Base-by-base conservation (phyloP, 2,329 filamentous ascomycete genomes). In the Capronia epimyces region DNA sequence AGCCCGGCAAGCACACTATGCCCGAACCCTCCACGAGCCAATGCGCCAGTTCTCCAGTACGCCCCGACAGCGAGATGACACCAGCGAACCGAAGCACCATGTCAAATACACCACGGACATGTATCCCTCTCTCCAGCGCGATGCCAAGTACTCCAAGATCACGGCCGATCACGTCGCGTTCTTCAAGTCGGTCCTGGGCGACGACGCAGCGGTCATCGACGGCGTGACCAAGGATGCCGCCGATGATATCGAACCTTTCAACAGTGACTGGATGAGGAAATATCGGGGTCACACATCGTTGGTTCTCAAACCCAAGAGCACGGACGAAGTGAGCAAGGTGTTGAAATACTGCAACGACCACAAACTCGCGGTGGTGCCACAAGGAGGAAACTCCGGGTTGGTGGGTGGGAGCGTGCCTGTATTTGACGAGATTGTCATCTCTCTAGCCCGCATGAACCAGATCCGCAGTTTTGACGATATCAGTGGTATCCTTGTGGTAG, bases 251-350 rank as follows among this genome's bases (percentile, higher is more conserved):
- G 88, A 93, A 66, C 80, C 87, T 6, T 98, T 89, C 78, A 98
- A 98, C 71, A 82, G 84, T 66, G 93, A 98, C 72, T 98, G 94
- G 93, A 96, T 98, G 90, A 84, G 87, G 70, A 98, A 98, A 73
- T 98, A 95, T 74, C 84, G 87, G 55, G 94, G 93, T 24, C 89
- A 96, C 70, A 83, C 87, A 55, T 82, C 84, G 64, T 75, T 98
- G 21, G 89, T 97, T 3, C 73, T 98, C 56, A 94, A 89, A 71
- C 93, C 93, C 9, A 80, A 78, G 45, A 86, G 81, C 13, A 91
- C 88, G 0, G 83, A 91, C 63, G 85, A 98, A 70, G 87, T 97
- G 62, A 95, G 89, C 79, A 80, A 86, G 71, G 84, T 97, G 53
- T 71, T 98, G 62, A 84, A 86, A 68, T 96, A 97, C 77, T 98